Conservation (phyloP, 2,329 filamentous ascomycete genomes). For the Nectriaceae sp. region DNA sequence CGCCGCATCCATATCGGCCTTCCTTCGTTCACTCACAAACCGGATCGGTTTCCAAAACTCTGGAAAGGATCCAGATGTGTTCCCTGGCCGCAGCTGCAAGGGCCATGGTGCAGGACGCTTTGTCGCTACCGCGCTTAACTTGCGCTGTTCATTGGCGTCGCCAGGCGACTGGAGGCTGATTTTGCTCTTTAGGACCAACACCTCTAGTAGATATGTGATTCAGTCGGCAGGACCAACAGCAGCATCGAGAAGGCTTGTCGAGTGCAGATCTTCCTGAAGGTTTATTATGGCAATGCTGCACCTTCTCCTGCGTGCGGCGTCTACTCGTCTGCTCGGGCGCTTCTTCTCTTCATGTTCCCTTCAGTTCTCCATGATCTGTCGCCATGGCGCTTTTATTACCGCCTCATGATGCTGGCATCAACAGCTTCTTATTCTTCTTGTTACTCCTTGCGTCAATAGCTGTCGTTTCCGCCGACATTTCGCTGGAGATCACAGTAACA, state of each 20-base stretch:
- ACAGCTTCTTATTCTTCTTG: constrained; percentile 20
- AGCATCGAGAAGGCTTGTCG: background rate
- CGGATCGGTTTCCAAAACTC: background rate
- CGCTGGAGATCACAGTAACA: constrained; percentile 14
- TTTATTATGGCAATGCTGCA: constrained; percentile 22
- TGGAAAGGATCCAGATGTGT: background rate
- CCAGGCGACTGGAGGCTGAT: constrained; percentile 25
- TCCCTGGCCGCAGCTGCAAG: background rate
- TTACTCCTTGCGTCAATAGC: constrained; percentile 18
- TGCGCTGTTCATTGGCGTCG: constrained; percentile 24
- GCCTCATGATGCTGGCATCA: constrained; percentile 19
- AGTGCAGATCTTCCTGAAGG: background rate
- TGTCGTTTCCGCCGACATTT: constrained; percentile 17
- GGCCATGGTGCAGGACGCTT: constrained; percentile 4
- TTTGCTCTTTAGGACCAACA: constrained; percentile 25
- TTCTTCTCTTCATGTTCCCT: constrained; percentile 10
- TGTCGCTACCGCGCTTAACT: constrained; percentile 30
- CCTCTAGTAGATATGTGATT: constrained; percentile 5
- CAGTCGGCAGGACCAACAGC: constrained; percentile 19
- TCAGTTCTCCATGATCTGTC: constrained; percentile 21
- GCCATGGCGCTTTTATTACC: constrained; percentile 21
- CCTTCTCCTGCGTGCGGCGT: constrained; percentile 16
- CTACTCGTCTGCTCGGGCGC: constrained; percentile 19
- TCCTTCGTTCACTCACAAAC: constrained; percentile 8
- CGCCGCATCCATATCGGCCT: constrained; percentile 7